phyloP scores from a whole-genome alignment of 2,329 filamentous ascomycete genomes.

The Ophiostoma himal-ulmi region DNA sequence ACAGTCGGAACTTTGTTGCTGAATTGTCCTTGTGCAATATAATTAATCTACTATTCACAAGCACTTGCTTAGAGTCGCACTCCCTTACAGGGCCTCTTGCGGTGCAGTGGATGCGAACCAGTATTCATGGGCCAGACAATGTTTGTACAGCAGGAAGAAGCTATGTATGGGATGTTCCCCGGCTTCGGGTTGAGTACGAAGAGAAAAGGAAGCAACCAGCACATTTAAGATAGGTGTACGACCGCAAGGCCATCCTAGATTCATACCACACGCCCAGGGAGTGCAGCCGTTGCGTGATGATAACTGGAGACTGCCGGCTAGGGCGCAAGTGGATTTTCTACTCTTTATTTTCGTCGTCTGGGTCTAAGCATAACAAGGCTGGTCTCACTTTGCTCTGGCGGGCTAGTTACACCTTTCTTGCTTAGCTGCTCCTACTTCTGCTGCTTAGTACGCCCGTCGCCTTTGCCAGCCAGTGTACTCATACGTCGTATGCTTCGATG shows the following conservation, averaged over 20 bases:
- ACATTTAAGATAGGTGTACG: not conserved
- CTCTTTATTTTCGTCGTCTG: not conserved
- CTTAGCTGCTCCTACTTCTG: not conserved
- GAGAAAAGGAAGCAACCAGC: not conserved
- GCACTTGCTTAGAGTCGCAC: not conserved
- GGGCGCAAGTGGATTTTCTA: not conserved
- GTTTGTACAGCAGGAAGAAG: not conserved
- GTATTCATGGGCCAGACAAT: not conserved
- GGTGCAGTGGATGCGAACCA: not conserved
- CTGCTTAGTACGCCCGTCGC: not conserved
- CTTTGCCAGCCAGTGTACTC: not conserved
- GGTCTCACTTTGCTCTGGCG: not conserved
- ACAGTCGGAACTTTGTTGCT: not conserved
- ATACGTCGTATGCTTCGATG: not conserved
- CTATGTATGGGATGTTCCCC: not conserved
- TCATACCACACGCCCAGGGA: conserved; percentile 9
- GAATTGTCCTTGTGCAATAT: not conserved
- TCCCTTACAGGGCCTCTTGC: not conserved
- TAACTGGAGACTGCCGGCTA: conserved; percentile 4
- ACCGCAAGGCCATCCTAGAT: not conserved
- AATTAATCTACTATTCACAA: not conserved
- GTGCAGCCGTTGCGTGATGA: conserved; percentile 4
- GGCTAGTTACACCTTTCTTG: not conserved
- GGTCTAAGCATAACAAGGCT: conserved; percentile 1
- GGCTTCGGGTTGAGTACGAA: not conserved